Evolutionary conservation across 2,329 filamentous ascomycete species (phyloP), one percentile per base, ranked within the genome.

Genomic region (Aureobasidium melanogenum): DNA sequence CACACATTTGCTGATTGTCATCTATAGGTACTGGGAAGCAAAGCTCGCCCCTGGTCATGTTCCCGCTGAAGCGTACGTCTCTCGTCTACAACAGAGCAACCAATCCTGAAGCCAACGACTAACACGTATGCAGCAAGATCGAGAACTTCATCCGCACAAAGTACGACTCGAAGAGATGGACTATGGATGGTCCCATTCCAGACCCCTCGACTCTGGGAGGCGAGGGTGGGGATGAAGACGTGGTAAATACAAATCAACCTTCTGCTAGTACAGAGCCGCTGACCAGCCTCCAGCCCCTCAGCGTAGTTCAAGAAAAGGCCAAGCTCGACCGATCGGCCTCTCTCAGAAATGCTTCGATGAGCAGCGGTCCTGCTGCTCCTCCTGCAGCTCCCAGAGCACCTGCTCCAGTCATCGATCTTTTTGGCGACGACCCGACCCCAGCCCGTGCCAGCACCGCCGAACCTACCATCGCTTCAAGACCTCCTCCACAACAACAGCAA

Each of bases 101-200:
- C 58, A 17, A 22, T 17, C 19, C 17, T 15, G 28, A 10, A 6
- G 14, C 5, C 15, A 28, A 47, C 5, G 5, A 54, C 62, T 65
- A 22, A 65, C 48, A 30, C 6, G 15, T 9, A 17, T 7, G 39
- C 63, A 83, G 81, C 67, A 99, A 99, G 82, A 97, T 99, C 69
- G 94, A 99, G 82, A 99, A 97, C 80, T 99, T 99, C 72, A 97
- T 99, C 69, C 87, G 94, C 67, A 99, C 95, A 61, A 99, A 99
- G 76, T 99, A 99, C 75, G 94, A 99, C 74, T 88, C 94, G 59
- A 97, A 96, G 83, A 84, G 95, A 77, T 99, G 94, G 94, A 88
- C 91, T n/a, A 97, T 97, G 92, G 94, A 99, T 64, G 94, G 94
- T 1, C 86, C 86, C 5, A 93, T 95, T 72, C 95, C 95, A 5